Evolutionary conservation across 495 filamentous ascomycete species (phyloP), one percentile per base, ranked within the genome.

Genomic region (Xylaria palmicola): DNA sequence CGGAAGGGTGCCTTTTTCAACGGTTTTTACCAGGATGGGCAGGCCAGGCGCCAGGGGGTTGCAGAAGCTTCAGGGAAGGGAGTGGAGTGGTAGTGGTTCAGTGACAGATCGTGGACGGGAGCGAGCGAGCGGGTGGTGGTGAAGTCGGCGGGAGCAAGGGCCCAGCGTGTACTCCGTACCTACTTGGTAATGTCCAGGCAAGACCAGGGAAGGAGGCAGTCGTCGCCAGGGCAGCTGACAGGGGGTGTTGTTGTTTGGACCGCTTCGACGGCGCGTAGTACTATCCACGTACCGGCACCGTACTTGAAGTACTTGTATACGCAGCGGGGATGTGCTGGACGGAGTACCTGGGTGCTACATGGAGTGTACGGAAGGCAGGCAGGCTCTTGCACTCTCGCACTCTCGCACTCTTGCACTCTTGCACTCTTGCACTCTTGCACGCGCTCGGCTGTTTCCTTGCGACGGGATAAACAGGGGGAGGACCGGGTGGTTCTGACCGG

Each of bases 11-110:
- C 49, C 59, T 55, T 61, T 59, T 48, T 52, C 59, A 61, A 61
- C 59, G 59, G 59, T 48, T 61, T 45, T 61, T 54, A 60, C 59
- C 24, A 55, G 50, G 59, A 61, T 61, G 41, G 39, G 45, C 26
- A 60, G 29, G 47, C 47, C 47, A 36, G 41, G 26, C 40, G 48
- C 59, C 37, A 53, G 50, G 58, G 59, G 59, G 29, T 51, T 60
- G 57, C 57, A 60, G 57, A 39, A 60, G 47, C 57, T 41, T 52
- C 57, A 36, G 52, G 20, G 56, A 49, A 41, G 44, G 32, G 44
- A 51, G 56, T 50, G 56, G 56, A 40, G 56, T 41, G 51, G 51
- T 24, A 27, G 51, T 50, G 56, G 56, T 49, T 59, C 56, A 41
- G 24, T 57, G 43, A 47, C 54, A 57, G 54, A 57, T 57, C 54